Base-by-base conservation (phyloP, 805 yeast genomes). In the Hemisphaericaspora nanyangensis region DNA sequence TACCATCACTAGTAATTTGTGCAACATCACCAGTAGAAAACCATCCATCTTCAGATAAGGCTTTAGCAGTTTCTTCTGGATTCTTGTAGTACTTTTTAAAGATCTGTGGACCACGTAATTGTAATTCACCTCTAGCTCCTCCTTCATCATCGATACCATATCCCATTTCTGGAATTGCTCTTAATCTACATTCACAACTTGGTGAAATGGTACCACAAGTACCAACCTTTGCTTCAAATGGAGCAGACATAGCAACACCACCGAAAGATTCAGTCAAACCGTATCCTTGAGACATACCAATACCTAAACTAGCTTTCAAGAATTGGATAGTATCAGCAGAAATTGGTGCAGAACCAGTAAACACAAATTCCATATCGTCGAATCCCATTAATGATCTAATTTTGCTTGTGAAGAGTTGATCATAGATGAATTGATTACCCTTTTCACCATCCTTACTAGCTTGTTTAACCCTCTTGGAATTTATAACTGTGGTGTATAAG, bases 211-310 rank as follows among this genome's bases (percentile, higher is more conserved):
- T 55, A 15, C 63, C 63, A 50, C 61, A 57, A 18, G 56, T 44
- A n/a, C 62, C 62, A 3, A 70, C 65, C 25, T 58, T 52, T 20
- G 62, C 47, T 37, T 80, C 86, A 44, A 51, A 62, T 5, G 60
- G 58, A 30, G 54, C 55, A 44, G 64, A 52, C 61, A 67, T 46
- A 16, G 69, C 58, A 34, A 75, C 54, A 5, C 81, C 82, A 2
- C 82, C 84, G 50, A 79, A 74, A 7, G 80, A 67, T 55, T 81
- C 88, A 6, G 85, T 79, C 27, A 80, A 68, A 1, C 90, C 91
- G 58, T 82, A 84, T 16, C 91, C 93, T 59, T 83, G 89, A 16
- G 60, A 47, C 43, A 76, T 73, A 65, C 72, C 76, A 44, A 76
- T 58, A 46, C 75, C 76, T 38, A 84, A 69, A 2, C 79, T 70